Conservation (phyloP, 2,329 filamentous ascomycete genomes). For the Ophiostoma australiae region DNA sequence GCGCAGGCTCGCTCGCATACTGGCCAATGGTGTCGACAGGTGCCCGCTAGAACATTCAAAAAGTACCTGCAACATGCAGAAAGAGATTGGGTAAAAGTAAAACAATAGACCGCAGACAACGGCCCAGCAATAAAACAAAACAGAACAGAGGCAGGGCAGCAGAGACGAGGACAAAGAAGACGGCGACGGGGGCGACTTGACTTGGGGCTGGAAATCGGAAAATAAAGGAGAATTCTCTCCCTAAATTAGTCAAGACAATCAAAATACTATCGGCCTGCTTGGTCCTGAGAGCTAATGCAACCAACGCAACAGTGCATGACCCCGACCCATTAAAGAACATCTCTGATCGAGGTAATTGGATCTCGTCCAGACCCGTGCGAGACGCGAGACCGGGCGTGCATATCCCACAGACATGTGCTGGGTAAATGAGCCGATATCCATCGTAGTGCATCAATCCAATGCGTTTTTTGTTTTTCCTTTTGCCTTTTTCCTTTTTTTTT, state of each 20-base stretch:
- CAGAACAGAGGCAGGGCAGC: no score
- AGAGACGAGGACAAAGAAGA: background rate
- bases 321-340: background rate
- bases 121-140: background rate
- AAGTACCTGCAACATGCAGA: background rate
- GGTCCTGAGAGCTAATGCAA: background rate
- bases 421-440: background rate
- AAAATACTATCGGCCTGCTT: background rate
- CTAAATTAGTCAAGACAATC: background rate
- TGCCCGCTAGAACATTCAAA: background rate
- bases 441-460: background rate
- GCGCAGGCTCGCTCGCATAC: background rate
- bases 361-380: background rate
- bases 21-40: background rate
- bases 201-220: background rate
- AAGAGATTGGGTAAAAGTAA: background rate
- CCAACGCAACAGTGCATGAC: background rate
- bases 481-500: no score
- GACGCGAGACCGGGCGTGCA: background rate
- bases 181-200: background rate
- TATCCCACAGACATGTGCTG: background rate
- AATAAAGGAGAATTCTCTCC: background rate
- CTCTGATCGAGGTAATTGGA: background rate
- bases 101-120: background rate
- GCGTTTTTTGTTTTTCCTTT: no score